Percentiles rank a stretch among this genome's conserved stretches.
Evolutionary conservation across 768 basidiomycete species (phyloP).

Genomic region (Agrocybe pediades): DNA sequence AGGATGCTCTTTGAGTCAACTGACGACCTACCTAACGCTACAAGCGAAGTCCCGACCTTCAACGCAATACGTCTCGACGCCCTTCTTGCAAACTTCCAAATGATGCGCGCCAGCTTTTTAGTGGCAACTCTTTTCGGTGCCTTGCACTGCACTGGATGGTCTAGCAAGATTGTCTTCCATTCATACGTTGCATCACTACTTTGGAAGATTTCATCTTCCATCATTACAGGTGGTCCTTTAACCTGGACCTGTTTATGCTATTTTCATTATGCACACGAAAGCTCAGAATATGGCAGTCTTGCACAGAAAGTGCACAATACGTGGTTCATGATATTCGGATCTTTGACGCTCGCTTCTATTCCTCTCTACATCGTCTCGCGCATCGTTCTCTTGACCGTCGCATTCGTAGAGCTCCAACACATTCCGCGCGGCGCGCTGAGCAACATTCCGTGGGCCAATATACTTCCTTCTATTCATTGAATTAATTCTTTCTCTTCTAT

Average conservation of each 20-base stretch:
- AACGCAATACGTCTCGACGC: no score
- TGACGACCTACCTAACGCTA: no score
- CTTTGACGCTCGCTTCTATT: not conserved
- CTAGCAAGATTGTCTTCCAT: not conserved
- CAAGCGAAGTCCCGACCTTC: no score
- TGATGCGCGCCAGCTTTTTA: not conserved
- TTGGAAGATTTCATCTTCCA: not conserved
- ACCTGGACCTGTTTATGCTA: no score
- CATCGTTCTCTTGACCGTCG: not conserved
- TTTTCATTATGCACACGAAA: no score
- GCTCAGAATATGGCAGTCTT: no score
- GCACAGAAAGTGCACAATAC: not conserved
- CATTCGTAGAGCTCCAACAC: not conserved
- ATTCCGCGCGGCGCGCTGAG: not conserved
- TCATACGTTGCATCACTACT: not conserved
- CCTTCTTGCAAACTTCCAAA: no score
- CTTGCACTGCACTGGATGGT: not conserved
- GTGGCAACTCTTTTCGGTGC: not conserved
- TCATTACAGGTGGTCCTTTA: not conserved
- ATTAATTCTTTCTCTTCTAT: no score
- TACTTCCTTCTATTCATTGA: not conserved
- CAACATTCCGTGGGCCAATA: not conserved
- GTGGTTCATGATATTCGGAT: not conserved
- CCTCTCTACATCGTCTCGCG: not conserved
- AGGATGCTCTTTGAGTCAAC: no score